Evolutionary conservation across 495 filamentous ascomycete species (phyloP).

Genomic region (Aspergillus sparsus): DNA sequence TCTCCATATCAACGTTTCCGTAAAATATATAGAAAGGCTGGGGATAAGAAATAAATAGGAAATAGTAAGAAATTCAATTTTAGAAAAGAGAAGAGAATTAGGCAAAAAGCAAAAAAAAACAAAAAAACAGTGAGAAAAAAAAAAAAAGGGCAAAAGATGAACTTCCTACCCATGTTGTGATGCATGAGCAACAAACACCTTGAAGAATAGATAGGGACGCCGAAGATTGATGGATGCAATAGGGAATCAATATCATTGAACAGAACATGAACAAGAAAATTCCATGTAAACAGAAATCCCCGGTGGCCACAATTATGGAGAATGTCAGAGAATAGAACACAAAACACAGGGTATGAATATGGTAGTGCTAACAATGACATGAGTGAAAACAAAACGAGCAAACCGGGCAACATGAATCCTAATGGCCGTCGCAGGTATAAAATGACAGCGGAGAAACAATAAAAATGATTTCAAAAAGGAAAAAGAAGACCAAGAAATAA

Average conservation of each 20-base stretch:
- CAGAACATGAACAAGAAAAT: conserved; percentile 20
- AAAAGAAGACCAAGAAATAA: conserved; percentile 13
- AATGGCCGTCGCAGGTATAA: conserved; percentile 24
- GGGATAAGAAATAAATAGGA: background rate
- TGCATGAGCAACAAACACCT: conserved; percentile 9
- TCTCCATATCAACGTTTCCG: no score
- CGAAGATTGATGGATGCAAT: conserved; percentile 10
- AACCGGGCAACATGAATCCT: conserved; percentile 31
- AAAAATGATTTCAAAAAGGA: no score
- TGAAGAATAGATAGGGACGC: conserved; percentile 15
- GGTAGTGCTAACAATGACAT: conserved; percentile 19
- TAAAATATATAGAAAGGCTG: background rate
- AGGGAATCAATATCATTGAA: conserved; percentile 19
- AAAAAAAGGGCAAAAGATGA: conserved; percentile 1
- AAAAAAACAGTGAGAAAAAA: conserved; percentile 6
- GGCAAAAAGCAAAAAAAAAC: conserved; percentile 4
- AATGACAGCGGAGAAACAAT: conserved; percentile 30
- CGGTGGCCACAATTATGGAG: conserved; percentile 4
- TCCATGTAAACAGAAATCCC: conserved; percentile 7
- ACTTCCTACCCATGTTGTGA: background rate
- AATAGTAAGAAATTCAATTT: conserved; percentile 9
- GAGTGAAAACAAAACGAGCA: conserved; percentile 14
- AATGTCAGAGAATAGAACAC: conserved; percentile 10
- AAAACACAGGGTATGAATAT: conserved; percentile 26
- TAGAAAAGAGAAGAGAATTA: conserved; percentile 4